Evolutionary conservation across 805 yeast species (phyloP).

Genomic region (Yamadazyma akitaensis): DNA sequence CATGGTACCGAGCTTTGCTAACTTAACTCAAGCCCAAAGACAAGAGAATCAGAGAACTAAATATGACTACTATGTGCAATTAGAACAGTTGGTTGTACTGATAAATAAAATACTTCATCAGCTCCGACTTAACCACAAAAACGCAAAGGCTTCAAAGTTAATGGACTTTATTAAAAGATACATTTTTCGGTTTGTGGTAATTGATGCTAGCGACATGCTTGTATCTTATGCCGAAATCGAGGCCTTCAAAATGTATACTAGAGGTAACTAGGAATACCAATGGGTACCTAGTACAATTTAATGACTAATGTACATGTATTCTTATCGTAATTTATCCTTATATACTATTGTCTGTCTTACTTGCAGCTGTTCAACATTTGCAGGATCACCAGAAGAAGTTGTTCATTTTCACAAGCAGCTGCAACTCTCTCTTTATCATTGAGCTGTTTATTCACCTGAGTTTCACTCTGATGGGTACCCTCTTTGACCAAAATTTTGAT

Average conservation of each 20-base stretch:
- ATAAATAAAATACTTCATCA: conserved; percentile 7
- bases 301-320: conserved; percentile 4
- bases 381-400: conserved; percentile 81
- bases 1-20: conserved; percentile 8
- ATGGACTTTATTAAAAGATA: conserved; percentile 35
- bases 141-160: conserved; percentile 22
- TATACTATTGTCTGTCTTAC: conserved; percentile 10
- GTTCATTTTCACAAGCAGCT: conserved; percentile 98
- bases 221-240: conserved; percentile 27
- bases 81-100: conserved; percentile 16
- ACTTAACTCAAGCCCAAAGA: conserved; percentile 17
- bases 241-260: conserved; percentile 15
- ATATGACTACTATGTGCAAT: conserved; percentile 33
- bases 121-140: conserved; percentile 6
- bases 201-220: conserved; percentile 36
- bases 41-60: conserved; percentile 31
- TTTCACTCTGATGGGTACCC: conserved; percentile 94
- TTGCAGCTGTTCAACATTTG: conserved; percentile 86
- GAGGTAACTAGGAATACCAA: conserved; percentile 1
- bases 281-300: neutral
- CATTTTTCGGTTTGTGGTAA: conserved; percentile 34
- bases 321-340: neutral
- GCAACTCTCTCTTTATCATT: conserved; percentile 97
- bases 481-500: conserved; percentile 76
- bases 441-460: conserved; percentile 92